phyloP scores from a whole-genome alignment of 306 rosid species.

The Gleditsia sinensis region DNA sequence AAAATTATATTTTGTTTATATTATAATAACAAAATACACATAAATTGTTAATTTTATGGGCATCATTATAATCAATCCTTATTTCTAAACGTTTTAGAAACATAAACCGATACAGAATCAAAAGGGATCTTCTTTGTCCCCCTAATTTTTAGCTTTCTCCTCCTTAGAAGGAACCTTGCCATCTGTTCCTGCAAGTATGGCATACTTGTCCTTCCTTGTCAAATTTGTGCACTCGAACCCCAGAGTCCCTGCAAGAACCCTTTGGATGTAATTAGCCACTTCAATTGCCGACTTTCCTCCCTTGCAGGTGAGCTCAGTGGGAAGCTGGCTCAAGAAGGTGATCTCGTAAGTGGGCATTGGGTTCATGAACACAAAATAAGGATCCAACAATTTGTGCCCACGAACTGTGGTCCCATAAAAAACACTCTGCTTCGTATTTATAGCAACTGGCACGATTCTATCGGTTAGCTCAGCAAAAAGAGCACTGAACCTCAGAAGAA shows the following conservation, averaged over 20 bases:
- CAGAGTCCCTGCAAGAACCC: slow-evolving; percentile 77
- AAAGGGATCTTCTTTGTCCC: not conserved
- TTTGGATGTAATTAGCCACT: slow-evolving; percentile 91
- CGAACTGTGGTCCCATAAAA: slow-evolving; percentile 81
- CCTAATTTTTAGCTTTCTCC: slow-evolving; percentile 29
- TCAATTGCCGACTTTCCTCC: slow-evolving; percentile 84
- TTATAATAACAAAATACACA: slow-evolving; percentile 38
- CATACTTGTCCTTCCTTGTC: slow-evolving; percentile 91
- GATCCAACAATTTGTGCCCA: slow-evolving; percentile 76
- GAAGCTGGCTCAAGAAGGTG: slow-evolving; percentile 81
- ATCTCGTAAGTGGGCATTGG: slow-evolving; percentile 84
- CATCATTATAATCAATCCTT: slow-evolving; percentile 29
- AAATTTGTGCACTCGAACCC: slow-evolving; percentile 94
- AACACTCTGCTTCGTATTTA: slow-evolving; percentile 86
- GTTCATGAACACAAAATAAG: slow-evolving; percentile 96
- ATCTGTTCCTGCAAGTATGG: slow-evolving; percentile 85
- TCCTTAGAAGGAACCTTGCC: slow-evolving; percentile 65
- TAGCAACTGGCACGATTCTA: slow-evolving; percentile 89
- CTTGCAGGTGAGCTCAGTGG: slow-evolving; percentile 73
- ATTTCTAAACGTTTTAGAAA: slow-evolving; percentile 14
- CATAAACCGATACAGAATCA: slow-evolving; percentile 6
- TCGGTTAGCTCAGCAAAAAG: slow-evolving; percentile 87
- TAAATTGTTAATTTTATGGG: slow-evolving; percentile 21
- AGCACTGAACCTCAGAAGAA: slow-evolving; percentile 84
- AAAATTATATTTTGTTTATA: slow-evolving; percentile 32